Percentiles rank a stretch among this genome's conserved stretches.
Evolutionary conservation across 129 eudicot genomes (phyloP).

Genomic region (Calendula officinalis): DNA sequence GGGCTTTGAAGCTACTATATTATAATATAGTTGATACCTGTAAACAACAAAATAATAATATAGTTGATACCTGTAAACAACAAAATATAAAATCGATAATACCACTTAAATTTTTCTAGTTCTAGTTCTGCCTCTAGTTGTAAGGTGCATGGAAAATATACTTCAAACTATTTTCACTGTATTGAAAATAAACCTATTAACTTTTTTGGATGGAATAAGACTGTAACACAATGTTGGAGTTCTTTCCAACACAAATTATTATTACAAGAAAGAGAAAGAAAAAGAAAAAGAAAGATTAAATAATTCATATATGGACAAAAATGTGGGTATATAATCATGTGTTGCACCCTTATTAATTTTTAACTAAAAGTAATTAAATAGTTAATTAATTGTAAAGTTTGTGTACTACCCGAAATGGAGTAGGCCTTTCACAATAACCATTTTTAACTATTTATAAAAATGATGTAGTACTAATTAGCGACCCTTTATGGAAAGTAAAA

Average conservation of each 20-base stretch:
- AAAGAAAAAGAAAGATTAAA: conserved; percentile 7
- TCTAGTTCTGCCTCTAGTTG: too few relatives aligned
- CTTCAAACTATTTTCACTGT: too few relatives aligned
- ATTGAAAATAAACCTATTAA: not conserved
- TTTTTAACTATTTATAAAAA: conserved; percentile 5
- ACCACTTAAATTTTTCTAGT: too few relatives aligned
- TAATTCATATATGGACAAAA: conserved; percentile 12
- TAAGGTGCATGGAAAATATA: too few relatives aligned
- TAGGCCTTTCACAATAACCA: conserved; percentile 8
- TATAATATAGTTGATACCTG: too few relatives aligned
- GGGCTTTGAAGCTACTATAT: too few relatives aligned
- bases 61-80: too few relatives aligned
- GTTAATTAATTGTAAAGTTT: conserved; percentile 2
- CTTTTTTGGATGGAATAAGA: not conserved
- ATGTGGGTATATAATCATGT: conserved; percentile 34
- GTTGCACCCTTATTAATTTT: conserved; percentile 19
- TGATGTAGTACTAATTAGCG: conserved; percentile 20
- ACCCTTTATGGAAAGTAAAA: conserved; percentile 25
- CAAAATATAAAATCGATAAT: too few relatives aligned
- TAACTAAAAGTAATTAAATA: not conserved
- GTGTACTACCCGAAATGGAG: conserved; percentile 33
- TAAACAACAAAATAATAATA: too few relatives aligned
- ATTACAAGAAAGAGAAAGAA: not conserved
- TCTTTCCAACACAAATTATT: conserved; percentile 29
- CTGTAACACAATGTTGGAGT: conserved; percentile 22